These are phyloP conservation scores for Exophiala spinifera DNA, from an alignment of 2,329 filamentous ascomycete species.

Conservation along the genomic window DNA sequence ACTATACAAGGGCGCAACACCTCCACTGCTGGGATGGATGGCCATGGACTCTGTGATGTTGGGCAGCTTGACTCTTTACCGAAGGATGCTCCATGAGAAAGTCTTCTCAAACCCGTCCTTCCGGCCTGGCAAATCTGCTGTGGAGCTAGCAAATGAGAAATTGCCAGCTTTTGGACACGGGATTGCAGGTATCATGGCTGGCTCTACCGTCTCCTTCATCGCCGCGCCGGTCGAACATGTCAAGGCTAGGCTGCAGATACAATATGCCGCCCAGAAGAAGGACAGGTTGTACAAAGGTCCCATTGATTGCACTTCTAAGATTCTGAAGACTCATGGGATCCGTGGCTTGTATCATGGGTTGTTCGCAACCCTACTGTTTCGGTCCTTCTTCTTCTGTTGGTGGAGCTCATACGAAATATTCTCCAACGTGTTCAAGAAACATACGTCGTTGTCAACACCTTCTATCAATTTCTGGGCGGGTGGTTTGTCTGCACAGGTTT, in stretches of 20 bases:
- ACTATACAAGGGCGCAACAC: slow-evolving; percentile 91
- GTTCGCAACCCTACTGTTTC: slow-evolving; percentile 78
- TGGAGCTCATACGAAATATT: slow-evolving; percentile 94
- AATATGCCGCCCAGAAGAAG: slow-evolving; percentile 78
- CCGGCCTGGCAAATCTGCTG: slow-evolving; percentile 34
- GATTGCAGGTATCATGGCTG: slow-evolving; percentile 81
- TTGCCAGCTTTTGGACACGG: slow-evolving; percentile 80
- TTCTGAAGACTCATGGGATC: slow-evolving; percentile 64
- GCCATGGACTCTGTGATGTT: slow-evolving; percentile 95
- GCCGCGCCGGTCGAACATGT: slow-evolving; percentile 93
- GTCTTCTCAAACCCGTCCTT: slow-evolving; percentile 62
- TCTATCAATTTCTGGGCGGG: slow-evolving; percentile 97
- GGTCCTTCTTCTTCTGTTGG: slow-evolving; percentile 96
- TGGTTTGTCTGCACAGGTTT: slow-evolving; percentile 86
- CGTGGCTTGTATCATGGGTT: slow-evolving; percentile 82
- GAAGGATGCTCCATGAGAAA: slow-evolving; percentile 74
- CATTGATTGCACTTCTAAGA: slow-evolving; percentile 73
- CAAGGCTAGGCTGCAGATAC: slow-evolving; percentile 89
- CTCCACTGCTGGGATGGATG: slow-evolving; percentile 95
- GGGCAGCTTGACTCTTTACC: slow-evolving; percentile 86
- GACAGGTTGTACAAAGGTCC: slow-evolving; percentile 81
- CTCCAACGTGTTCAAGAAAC: slow-evolving; percentile 62
- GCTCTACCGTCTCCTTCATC: slow-evolving; percentile 85
- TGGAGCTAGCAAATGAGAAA: slow-evolving; percentile 26
- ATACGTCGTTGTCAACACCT: slow-evolving; percentile 70